phyloP scores from a whole-genome alignment of 2,329 filamentous ascomycete species.

The Neobulgaria alba region DNA sequence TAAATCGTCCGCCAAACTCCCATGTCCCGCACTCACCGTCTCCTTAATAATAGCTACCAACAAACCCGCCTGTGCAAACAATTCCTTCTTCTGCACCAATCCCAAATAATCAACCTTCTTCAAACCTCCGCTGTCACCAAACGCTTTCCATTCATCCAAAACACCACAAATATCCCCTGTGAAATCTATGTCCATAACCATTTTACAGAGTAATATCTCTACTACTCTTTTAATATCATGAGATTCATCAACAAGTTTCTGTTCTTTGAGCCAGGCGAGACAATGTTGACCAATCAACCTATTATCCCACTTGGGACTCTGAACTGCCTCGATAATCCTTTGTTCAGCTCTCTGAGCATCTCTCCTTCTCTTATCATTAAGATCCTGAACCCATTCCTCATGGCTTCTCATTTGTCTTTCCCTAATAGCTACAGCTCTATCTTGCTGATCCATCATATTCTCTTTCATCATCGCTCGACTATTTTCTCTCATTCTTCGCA shows the following conservation, averaged over 20 bases:
- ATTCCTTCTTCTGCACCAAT: slow-evolving; percentile 32
- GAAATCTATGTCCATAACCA: slow-evolving; percentile 42
- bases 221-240: slow-evolving; percentile 33
- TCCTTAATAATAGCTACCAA: slow-evolving; percentile 41
- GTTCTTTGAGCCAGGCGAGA: slow-evolving; percentile 36
- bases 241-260: slow-evolving; percentile 21
- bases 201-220: slow-evolving; percentile 41
- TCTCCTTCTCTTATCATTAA: slow-evolving; percentile 34
- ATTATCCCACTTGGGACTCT: slow-evolving; percentile 45
- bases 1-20: slow-evolving; percentile 41
- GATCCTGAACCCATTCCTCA: slow-evolving; percentile 38
- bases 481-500: slow-evolving; percentile 33
- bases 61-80: slow-evolving; percentile 41
- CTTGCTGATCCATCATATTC: slow-evolving; percentile 33
- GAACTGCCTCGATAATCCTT: slow-evolving; percentile 41
- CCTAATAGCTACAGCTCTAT: slow-evolving; percentile 34
- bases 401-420: slow-evolving; percentile 36
- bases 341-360: slow-evolving; percentile 37
- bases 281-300: slow-evolving; percentile 37
- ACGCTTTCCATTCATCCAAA: slow-evolving; percentile 44
- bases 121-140: slow-evolving; percentile 48
- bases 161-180: slow-evolving; percentile 34
- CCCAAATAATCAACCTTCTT: slow-evolving; percentile 35
- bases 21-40: slow-evolving; percentile 37
- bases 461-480: slow-evolving; percentile 37